Conservation (phyloP, 139 green algal genomes). For the Coccomyxa sp. region DNA sequence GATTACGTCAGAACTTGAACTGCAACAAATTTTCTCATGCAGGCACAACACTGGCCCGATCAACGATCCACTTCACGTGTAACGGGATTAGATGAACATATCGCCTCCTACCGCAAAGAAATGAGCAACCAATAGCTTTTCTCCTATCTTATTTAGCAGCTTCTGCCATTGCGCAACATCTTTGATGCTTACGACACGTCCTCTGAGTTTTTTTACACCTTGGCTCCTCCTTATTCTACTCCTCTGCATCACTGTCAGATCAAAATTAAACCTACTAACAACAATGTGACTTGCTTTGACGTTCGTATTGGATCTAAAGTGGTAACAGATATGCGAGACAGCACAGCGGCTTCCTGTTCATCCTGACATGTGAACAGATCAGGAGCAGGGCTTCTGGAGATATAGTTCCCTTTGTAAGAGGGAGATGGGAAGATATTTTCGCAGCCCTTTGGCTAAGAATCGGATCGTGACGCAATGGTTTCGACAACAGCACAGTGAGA, state of each 20-base stretch:
- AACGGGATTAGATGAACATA: background rate
- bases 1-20: background rate
- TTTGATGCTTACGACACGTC: background rate
- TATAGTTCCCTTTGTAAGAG: too few relatives aligned
- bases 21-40: background rate
- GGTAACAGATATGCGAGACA: background rate
- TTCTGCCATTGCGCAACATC: slow-evolving; percentile 5
- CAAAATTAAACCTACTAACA: background rate
- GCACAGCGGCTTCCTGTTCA: background rate
- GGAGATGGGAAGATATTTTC: too few relatives aligned
- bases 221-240: background rate
- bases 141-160: background rate
- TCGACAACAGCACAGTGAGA: too few relatives aligned
- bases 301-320: background rate
- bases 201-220: background rate
- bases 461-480: too few relatives aligned
- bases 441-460: too few relatives aligned
- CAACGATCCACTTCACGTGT: background rate
- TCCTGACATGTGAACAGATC: background rate
- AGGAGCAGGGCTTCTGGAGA: background rate
- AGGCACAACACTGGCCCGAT: background rate
- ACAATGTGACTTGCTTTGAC: background rate
- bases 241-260: background rate
- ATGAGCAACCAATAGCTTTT: slow-evolving; percentile 6
- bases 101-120: slow-evolving; percentile 3